Conservation (phyloP, 805 yeast genomes). For the Hanseniaspora vineae region DNA sequence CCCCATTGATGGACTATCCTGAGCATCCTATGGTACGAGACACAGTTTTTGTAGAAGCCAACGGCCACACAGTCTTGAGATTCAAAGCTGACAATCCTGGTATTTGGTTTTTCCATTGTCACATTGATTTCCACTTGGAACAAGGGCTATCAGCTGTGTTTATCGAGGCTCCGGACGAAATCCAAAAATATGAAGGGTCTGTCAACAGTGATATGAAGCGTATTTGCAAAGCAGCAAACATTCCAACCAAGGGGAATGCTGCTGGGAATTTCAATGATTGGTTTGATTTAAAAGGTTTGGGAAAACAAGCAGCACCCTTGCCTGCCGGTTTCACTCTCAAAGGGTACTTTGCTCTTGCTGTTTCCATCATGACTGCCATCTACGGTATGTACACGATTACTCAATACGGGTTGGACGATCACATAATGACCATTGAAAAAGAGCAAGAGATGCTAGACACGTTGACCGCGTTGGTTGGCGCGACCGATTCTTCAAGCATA, state of each 20-base stretch:
- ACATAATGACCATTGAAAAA: not conserved
- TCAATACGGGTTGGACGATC: conserved; percentile 52
- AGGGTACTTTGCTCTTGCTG: conserved; percentile 51
- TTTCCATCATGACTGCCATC: conserved; percentile 43
- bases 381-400: conserved; percentile 49
- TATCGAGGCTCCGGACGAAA: conserved; percentile 52
- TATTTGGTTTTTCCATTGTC: conserved; percentile 91
- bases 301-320: conserved; percentile 44
- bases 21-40: conserved; percentile 57
- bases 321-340: conserved; percentile 60
- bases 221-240: conserved; percentile 34
- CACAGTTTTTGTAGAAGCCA: conserved; percentile 52
- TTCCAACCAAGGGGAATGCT: conserved; percentile 51
- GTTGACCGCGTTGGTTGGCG: not conserved
- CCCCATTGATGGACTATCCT: conserved; percentile 18
- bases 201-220: conserved; percentile 30
- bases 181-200: conserved; percentile 27
- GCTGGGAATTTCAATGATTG: conserved; percentile 50
- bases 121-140: conserved; percentile 72
- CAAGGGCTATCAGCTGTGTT: conserved; percentile 68
- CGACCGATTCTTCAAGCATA: not conserved
- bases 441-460: not conserved
- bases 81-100: conserved; percentile 84
- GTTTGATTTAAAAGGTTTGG: conserved; percentile 47
- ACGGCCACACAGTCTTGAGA: conserved; percentile 56